Conservation (phyloP, 202 grass and related monocot genomes). For the Zoysia matrella region DNA sequence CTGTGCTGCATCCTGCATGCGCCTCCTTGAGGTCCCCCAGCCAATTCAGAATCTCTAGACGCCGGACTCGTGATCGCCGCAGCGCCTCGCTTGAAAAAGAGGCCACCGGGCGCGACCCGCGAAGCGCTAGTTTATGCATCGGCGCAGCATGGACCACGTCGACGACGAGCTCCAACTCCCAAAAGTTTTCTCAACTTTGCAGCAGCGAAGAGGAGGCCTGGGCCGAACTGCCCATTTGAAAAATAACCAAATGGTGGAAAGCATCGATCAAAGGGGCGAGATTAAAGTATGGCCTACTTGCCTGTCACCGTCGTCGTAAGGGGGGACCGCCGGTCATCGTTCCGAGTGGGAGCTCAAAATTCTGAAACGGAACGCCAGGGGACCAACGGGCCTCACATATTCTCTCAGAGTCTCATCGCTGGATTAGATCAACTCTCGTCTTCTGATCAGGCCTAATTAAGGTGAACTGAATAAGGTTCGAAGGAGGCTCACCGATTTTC, state of each 20-base stretch:
- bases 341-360: not conserved
- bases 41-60: slow-evolving; percentile 34
- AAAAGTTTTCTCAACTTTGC: not conserved
- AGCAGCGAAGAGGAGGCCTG: not conserved
- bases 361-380: slow-evolving; percentile 32
- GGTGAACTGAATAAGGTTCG: no score
- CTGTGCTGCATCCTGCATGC: not conserved
- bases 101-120: slow-evolving; percentile 9
- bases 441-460: not conserved
- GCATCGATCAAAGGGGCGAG: slow-evolving; percentile 11
- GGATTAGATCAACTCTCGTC: not conserved
- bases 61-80: slow-evolving; percentile 34
- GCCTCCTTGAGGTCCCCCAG: not conserved
- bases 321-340: slow-evolving; percentile 33
- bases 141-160: not conserved
- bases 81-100: not conserved
- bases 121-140: slow-evolving; percentile 39
- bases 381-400: slow-evolving; percentile 26
- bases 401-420: not conserved
- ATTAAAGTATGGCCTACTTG: slow-evolving; percentile 31
- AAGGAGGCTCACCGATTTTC: no score
- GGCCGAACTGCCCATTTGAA: not conserved
- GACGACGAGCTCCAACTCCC: not conserved
- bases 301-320: slow-evolving; percentile 29
- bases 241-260: not conserved